phyloP scores from a whole-genome alignment of 2,329 filamentous ascomycete species.

The Xylaria digitata region DNA sequence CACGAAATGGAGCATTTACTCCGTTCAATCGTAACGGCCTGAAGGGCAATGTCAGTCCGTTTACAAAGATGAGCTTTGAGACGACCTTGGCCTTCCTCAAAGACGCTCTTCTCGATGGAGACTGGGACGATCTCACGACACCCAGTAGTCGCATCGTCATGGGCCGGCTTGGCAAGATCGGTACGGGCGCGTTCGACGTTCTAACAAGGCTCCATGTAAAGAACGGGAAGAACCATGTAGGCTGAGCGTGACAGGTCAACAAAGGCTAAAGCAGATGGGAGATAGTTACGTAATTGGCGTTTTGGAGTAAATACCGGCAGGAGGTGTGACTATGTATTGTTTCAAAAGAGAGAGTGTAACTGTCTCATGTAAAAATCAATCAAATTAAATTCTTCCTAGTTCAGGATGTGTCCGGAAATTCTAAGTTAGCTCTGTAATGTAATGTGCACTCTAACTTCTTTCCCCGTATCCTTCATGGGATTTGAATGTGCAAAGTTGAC shows the following conservation, averaged over 20 bases:
- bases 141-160: conserved; percentile 91
- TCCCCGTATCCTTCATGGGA: not conserved
- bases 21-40: conserved; percentile 94
- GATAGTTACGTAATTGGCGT: conserved; percentile 29
- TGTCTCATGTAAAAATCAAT: conserved; percentile 22
- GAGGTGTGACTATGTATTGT: conserved; percentile 1
- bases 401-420: not conserved
- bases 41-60: conserved; percentile 84
- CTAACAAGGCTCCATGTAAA: conserved; percentile 70
- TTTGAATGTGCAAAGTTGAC: conserved; percentile 5
- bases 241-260: conserved; percentile 28
- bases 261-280: conserved; percentile 3
- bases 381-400: not conserved
- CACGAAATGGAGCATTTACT: conserved; percentile 86
- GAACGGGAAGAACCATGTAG: conserved; percentile 54
- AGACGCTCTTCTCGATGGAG: conserved; percentile 89
- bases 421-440: not conserved
- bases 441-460: not conserved
- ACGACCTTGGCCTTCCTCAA: conserved; percentile 94
- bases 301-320: conserved; percentile 3
- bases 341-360: conserved; percentile 2
- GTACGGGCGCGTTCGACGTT: conserved; percentile 93
- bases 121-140: conserved; percentile 87
- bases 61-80: conserved; percentile 99
- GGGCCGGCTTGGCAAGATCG: conserved; percentile 82